Evolutionary conservation across 2,329 filamentous ascomycete species (phyloP).

Genomic region (Clarireedia monteithiana): DNA sequence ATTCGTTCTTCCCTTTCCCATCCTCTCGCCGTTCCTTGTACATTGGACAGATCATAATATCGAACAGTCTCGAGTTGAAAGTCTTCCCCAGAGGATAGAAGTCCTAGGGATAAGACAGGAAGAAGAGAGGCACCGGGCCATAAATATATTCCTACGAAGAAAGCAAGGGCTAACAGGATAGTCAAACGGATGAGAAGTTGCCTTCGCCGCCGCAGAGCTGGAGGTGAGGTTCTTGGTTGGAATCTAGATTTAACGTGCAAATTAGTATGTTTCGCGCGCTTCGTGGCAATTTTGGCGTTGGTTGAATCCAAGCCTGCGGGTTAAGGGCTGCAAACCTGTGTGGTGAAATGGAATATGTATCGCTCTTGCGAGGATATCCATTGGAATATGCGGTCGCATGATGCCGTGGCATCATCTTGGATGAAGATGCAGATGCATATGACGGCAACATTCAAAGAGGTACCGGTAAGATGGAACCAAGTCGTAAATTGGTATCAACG

Average conservation of each 20-base stretch:
- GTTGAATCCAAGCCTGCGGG: not conserved
- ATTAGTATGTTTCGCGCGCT: constrained; percentile 1
- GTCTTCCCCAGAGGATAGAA: constrained; percentile 59
- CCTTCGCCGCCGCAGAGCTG: constrained; percentile 63
- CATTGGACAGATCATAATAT: constrained; percentile 91
- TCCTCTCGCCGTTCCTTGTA: constrained; percentile 82
- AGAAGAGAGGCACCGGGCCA: constrained; percentile 58
- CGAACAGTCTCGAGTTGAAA: constrained; percentile 88
- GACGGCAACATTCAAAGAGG: constrained; percentile 50
- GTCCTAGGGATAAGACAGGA: constrained; percentile 59
- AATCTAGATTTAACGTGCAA: constrained; percentile 49
- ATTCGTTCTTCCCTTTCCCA: constrained; percentile 97
- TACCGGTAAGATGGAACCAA: constrained; percentile 5
- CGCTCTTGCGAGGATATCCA: constrained; percentile 66
- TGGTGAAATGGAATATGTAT: constrained; percentile 79
- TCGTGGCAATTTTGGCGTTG: no score
- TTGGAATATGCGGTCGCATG: constrained; percentile 68
- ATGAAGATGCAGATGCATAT: constrained; percentile 36
- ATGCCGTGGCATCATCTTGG: constrained; percentile 80
- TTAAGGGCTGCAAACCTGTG: constrained; percentile 58
- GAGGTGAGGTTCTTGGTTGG: constrained; percentile 70
- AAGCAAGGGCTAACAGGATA: constrained; percentile 47
- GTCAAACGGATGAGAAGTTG: constrained; percentile 64
- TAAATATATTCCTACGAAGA: constrained; percentile 67
- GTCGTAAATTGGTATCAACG: not conserved